Base-by-base conservation (phyloP, 176 grass and related monocot genomes). In the Eremochloa ophiuroides region DNA sequence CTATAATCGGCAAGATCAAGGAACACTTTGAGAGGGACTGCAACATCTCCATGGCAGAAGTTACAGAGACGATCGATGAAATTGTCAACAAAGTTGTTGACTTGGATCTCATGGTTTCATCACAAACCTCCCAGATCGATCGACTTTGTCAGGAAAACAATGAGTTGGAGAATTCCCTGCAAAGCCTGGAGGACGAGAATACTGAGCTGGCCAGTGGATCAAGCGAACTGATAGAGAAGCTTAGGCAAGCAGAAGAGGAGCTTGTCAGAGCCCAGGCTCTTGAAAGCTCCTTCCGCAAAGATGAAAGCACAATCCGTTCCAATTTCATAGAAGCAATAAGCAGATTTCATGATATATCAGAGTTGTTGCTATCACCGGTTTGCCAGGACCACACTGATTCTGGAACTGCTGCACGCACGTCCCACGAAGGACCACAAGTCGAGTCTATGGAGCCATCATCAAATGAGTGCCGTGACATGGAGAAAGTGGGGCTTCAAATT, bases 101-200 rank as follows among this genome's bases (percentile, higher is more conserved):
- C 16, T 83, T 98, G 73, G 96, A 98, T 59, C 86, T 95, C n/a
- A 95, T 88, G 67, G 88, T 98, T 69, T 98, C 96, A 26, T 93
- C 91, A 9, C 90, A 98, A 66, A 83, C 82, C 22, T 88, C 91
- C 28, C 96, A 98, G 62, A 83, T 95, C 31, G 80, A 98, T 10
- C 85, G 91, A n/a, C 84, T 98, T 10, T 80, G 48, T 69, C 84
- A 82, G 2, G 93, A 98, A 84, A 95, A 90, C 22, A 85, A 82
- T 4, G 79, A 82, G 16, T 29, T 98, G 59, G 86, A 98, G 46
- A 90, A 71, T 40, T 83, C 82, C 2, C 38, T 98, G 46, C 59
- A 78, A 33, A 83, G 55, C 43, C 79, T 98, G 35, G 93, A 95
- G 65, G 88, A 89, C 53, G 90, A 93, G 83, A 86, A 86, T 44